These are phyloP conservation scores for Erysimum pusillum DNA, from an alignment of 441 rosid species.

Conservation along the genomic window DNA sequence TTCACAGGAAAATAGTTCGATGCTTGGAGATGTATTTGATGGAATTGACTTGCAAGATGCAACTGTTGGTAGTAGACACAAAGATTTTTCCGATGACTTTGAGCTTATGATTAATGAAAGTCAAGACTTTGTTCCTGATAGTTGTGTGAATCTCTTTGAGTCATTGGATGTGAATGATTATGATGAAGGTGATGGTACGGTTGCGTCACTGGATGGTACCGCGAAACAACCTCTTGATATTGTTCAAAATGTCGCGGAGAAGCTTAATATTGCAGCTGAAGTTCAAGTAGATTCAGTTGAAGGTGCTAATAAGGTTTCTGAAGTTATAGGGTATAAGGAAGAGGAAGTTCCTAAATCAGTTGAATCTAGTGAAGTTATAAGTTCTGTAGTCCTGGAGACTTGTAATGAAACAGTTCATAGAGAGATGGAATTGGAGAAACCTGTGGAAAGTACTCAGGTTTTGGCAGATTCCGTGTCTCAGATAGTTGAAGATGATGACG, in stretches of 20 bases:
- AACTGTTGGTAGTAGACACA: conserved; percentile 43
- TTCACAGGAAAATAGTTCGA: conserved; percentile 13
- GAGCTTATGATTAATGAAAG: conserved; percentile 57
- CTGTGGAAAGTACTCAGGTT: conserved; percentile 40
- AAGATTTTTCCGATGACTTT: conserved; percentile 59
- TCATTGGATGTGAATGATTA: conserved; percentile 42
- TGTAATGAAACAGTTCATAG: conserved; percentile 47
- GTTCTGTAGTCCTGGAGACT: conserved; percentile 42
- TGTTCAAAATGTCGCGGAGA: conserved; percentile 42
- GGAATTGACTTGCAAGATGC: conserved; percentile 49
- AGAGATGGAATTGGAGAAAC: conserved; percentile 49
- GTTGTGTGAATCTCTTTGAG: conserved; percentile 37
- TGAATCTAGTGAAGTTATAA: conserved; percentile 39
- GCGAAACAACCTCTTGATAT: conserved; percentile 42
- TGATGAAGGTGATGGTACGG: conserved; percentile 42
- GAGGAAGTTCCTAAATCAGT: conserved; percentile 38
- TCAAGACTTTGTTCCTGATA: conserved; percentile 45
- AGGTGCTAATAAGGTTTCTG: conserved; percentile 27
- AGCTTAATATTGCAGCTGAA: conserved; percentile 33
- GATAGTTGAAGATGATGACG: conserved; percentile 57
- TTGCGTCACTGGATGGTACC: conserved; percentile 24
- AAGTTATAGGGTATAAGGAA: not conserved
- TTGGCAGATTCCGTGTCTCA: conserved; percentile 31
- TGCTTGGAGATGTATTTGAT: conserved; percentile 36
- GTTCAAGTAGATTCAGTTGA: conserved; percentile 45